Evolutionary conservation across 768 basidiomycete species (phyloP), one percentile per base, ranked within the genome.

Genomic region (Pleurotus sapidus): DNA sequence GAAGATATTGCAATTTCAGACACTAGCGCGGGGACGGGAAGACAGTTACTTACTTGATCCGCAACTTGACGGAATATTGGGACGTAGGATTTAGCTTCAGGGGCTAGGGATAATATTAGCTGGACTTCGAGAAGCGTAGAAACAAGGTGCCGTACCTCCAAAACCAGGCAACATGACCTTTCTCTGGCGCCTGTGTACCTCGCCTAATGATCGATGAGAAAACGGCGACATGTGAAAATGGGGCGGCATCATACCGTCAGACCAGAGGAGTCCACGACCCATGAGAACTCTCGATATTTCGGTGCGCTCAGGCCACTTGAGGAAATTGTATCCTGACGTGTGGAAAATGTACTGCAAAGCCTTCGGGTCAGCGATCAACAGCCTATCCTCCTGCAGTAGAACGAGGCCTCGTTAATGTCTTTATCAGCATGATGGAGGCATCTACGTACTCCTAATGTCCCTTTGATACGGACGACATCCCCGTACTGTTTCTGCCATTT

Each of bases 301-400:
- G 30, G 77, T 77, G 49, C 80, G 68, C 63, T 80, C 77, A 9
- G 74, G 75, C 72, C 77, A 77, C 65, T 84, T 83, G 37, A 74
- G 71, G 64, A 80, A 83, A 12, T 74, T 74, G 62, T 84, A 84
- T 71, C 77, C 77, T 14, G 78, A 78, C 17, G 81, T 80, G 56
- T 84, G 80, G 53, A 78, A 76, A 24, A 84, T 79, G 61, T 84
- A 78, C 60, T 83, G 80, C n/a, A 85, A 68, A 3, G 83, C 81
- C 65, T 83, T 83, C 1, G 81, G 82, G 57, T 85, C 84, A 25
- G 81, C 77, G 55, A 83, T 74, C 48, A 81, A 67, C 34, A 85
- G 67, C 17, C 79, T 76, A 63, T 83, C 79, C 60, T 81, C 77
- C 83, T 84, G 62, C 39, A 53, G 38, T 46, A 46, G 18, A 30